Evolutionary conservation across 1,139 yeast species (phyloP), one percentile per base, ranked within the genome.

Genomic region (Zhuliangozyma blackwelliae): DNA sequence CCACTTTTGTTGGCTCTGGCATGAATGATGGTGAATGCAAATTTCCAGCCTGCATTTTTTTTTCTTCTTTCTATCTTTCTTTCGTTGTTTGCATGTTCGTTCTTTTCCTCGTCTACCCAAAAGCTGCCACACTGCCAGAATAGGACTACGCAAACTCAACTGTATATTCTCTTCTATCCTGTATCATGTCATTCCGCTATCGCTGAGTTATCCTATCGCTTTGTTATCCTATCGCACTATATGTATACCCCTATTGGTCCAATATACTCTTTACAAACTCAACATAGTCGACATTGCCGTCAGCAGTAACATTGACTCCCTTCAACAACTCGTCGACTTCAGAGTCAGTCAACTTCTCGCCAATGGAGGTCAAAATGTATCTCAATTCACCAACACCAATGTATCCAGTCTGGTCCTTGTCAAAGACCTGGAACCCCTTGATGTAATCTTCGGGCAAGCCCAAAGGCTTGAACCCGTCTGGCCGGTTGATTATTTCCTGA

Each of bases 371-470:
- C 60, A 92, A 73, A 59, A 92, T 88, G 64, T 92, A 92, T 61
- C 95, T 79, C 54, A 92, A 77, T 64, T 94, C 97, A 41, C 99
- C 99, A 32, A 92, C 96, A 29, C 97, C 95, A 52, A 92, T 92
- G 66, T 82, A 84, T 7, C 99, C 99, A 16, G 97, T 84, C 48
- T 84, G 80, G 48, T 89, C 96, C 69, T 90, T 94, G 68, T 92
- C 99, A 50, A 92, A 92, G 9, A 92, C 97, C 66, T 92, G 97
- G 77, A 92, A 92, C 1, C 97, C 98, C 56, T 94, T 86, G 55
- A 92, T 80, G 64, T 92, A 92, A 62, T 92, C 99, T 58, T 92
- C 98, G 21, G 95, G 92, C 52, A 84, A 85, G n/a, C 96, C 96
- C 44, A 86, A 75, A 27, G 90, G 82, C 63, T 84, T 83, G 75